These are phyloP conservation scores for Arachnomyces sp. DNA, from an alignment of 2,329 filamentous ascomycete species.

Conservation along the genomic window DNA sequence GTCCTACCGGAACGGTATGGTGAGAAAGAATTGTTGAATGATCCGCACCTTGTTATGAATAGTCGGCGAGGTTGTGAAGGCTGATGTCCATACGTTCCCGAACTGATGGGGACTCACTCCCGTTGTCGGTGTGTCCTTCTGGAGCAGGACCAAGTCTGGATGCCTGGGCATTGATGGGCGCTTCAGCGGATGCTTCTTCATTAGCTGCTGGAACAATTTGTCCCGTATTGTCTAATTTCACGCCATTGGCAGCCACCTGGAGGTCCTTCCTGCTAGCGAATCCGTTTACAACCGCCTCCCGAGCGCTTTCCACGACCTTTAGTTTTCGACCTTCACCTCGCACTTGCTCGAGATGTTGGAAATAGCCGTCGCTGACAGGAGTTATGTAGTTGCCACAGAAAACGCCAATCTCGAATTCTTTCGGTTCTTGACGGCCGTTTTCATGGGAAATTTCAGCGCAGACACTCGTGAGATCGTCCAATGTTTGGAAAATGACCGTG, in stretches of 20 bases:
- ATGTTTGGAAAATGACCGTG: slow-evolving; percentile 65
- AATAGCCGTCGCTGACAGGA: slow-evolving; percentile 68
- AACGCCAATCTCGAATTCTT: slow-evolving; percentile 80
- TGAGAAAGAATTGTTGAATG: slow-evolving; percentile 3
- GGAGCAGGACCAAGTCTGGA: background rate
- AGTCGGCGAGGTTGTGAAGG: slow-evolving; percentile 49
- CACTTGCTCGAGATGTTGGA: slow-evolving; percentile 66
- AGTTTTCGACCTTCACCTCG: slow-evolving; percentile 62
- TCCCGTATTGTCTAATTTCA: slow-evolving; percentile 48
- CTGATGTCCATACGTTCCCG: slow-evolving; percentile 51
- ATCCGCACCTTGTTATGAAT: slow-evolving; percentile 23
- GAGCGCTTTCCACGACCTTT: slow-evolving; percentile 57
- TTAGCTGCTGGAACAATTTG: slow-evolving; percentile 46
- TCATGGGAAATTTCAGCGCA: slow-evolving; percentile 59
- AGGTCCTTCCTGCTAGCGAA: slow-evolving; percentile 53
- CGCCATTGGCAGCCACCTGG: slow-evolving; percentile 54
- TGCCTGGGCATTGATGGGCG: background rate
- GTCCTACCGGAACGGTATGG: no score
- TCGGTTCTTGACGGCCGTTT: slow-evolving; percentile 45
- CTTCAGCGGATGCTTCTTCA: slow-evolving; percentile 14
- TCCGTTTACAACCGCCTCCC: slow-evolving; percentile 56
- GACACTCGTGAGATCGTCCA: slow-evolving; percentile 70
- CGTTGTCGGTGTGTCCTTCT: slow-evolving; percentile 16
- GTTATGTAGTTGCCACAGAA: slow-evolving; percentile 86
- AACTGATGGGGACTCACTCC: slow-evolving; percentile 33